phyloP scores from a whole-genome alignment of 352 stramenopile genomes.

The Phytopythium ostracodes region DNA sequence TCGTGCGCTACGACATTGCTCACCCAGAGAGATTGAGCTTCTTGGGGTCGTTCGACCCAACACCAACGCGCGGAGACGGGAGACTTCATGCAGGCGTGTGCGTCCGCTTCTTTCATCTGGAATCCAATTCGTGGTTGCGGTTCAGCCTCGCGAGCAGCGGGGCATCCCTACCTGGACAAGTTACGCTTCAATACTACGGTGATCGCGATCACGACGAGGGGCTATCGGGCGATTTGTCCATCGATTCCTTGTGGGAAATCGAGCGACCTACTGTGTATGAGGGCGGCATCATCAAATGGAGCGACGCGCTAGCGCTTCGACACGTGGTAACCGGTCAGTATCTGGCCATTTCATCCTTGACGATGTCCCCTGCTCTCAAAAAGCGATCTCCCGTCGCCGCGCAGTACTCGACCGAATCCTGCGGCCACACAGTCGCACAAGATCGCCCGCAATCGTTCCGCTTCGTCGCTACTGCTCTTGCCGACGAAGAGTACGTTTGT shows the following conservation, averaged over 20 bases:
- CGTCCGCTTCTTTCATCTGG: slow-evolving; percentile 59
- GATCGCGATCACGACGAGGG: slow-evolving; percentile 35
- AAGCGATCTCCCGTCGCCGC: slow-evolving; percentile 17
- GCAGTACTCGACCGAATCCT: slow-evolving; percentile 13
- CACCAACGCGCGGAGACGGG: slow-evolving; percentile 8
- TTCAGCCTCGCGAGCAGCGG: slow-evolving; percentile 14
- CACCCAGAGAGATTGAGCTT: slow-evolving; percentile 11
- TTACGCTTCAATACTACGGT: slow-evolving; percentile 45
- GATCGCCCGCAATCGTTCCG: slow-evolving; percentile 42
- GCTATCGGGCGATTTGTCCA: slow-evolving; percentile 23
- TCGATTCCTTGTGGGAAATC: slow-evolving; percentile 63
- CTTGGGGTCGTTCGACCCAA: slow-evolving; percentile 1
- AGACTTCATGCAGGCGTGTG: slow-evolving; percentile 50
- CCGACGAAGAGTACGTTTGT: slow-evolving; percentile 44
- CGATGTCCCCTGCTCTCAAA: slow-evolving; percentile 13
- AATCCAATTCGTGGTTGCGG: slow-evolving; percentile 61
- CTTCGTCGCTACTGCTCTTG: slow-evolving; percentile 54
- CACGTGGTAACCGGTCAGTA: slow-evolving; percentile 60
- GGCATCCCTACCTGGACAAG: slow-evolving; percentile 9
- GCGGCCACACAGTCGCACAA: slow-evolving; percentile 30
- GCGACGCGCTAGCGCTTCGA: slow-evolving; percentile 39
- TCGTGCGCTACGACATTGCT: slow-evolving; percentile 47
- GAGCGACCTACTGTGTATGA: slow-evolving; percentile 43
- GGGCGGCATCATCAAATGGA: slow-evolving; percentile 55
- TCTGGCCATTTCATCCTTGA: slow-evolving; percentile 26